A percentile compares a stretch with the other conserved stretches of the same genome.
These are phyloP conservation scores for Thalassiosira pacifica DNA, from an alignment of 352 stramenopile genomes.

Conservation along the genomic window DNA sequence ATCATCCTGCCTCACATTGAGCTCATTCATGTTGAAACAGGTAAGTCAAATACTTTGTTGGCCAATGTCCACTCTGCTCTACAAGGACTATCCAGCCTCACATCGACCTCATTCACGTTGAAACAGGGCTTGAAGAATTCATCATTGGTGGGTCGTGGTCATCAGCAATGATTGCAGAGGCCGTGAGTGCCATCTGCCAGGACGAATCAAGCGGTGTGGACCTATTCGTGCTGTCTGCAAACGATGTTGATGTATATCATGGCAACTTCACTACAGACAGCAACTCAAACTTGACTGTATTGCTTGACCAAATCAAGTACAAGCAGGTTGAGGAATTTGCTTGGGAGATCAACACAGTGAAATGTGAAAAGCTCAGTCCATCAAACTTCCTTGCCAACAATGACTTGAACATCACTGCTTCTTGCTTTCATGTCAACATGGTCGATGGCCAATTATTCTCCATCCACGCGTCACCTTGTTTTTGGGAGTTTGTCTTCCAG, in stretches of 20 bases:
- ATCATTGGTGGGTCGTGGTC: conserved; percentile 13
- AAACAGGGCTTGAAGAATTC: background rate
- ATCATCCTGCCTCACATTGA: too few relatives aligned
- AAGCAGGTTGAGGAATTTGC: background rate
- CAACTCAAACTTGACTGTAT: background rate
- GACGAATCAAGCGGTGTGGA: background rate
- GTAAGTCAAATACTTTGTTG: too few relatives aligned
- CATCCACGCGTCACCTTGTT: background rate
- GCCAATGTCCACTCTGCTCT: too few relatives aligned
- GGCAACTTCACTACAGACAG: too few relatives aligned
- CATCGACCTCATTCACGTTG: background rate
- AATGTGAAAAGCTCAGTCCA: conserved; percentile 10
- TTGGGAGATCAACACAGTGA: conserved; percentile 6
- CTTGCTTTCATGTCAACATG: conserved; percentile 16
- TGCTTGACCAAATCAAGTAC: too few relatives aligned
- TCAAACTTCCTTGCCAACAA: background rate
- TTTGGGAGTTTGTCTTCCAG: conserved; percentile 23
- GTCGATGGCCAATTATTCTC: background rate
- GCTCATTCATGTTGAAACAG: background rate
- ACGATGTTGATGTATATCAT: background rate
- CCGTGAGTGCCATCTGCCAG: background rate
- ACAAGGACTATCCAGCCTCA: too few relatives aligned
- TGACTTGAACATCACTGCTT: conserved; percentile 25
- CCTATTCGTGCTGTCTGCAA: background rate
- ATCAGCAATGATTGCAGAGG: background rate